Evolutionary conservation across 1,139 yeast genomes (phyloP).

Genomic region (Saccharomycopsis crataegensis): DNA sequence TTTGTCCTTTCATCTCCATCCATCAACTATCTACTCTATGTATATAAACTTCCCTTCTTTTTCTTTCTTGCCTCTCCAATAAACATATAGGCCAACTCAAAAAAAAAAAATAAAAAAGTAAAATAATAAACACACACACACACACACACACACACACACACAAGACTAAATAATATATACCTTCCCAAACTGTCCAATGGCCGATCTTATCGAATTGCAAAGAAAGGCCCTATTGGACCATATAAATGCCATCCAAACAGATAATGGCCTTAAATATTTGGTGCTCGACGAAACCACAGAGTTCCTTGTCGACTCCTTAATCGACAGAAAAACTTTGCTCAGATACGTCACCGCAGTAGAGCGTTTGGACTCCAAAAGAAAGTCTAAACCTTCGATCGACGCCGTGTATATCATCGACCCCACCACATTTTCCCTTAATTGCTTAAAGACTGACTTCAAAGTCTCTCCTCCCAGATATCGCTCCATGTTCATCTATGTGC

Average conservation of each 20-base stretch:
- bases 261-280: slow-evolving; percentile 33
- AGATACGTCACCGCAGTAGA: slow-evolving; percentile 43
- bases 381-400: slow-evolving; percentile 43
- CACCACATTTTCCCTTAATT: slow-evolving; percentile 43
- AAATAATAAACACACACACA: too few relatives aligned
- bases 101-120: too few relatives aligned
- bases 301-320: slow-evolving; percentile 29
- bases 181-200: neutral
- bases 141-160: too few relatives aligned
- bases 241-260: slow-evolving; percentile 25
- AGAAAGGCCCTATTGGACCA: slow-evolving; percentile 24
- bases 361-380: slow-evolving; percentile 44
- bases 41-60: too few relatives aligned
- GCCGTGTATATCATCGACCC: slow-evolving; percentile 58
- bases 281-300: slow-evolving; percentile 36
- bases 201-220: slow-evolving; percentile 25
- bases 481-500: slow-evolving; percentile 43
- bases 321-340: slow-evolving; percentile 31
- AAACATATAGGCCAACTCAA: too few relatives aligned
- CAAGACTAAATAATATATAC: too few relatives aligned
- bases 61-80: too few relatives aligned
- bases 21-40: too few relatives aligned
- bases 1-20: too few relatives aligned
- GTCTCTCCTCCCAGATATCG: slow-evolving; percentile 47
- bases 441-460: slow-evolving; percentile 53